These are phyloP conservation scores for Fusarium sp. DNA, from an alignment of 2,329 filamentous ascomycete genomes.

Conservation along the genomic window DNA sequence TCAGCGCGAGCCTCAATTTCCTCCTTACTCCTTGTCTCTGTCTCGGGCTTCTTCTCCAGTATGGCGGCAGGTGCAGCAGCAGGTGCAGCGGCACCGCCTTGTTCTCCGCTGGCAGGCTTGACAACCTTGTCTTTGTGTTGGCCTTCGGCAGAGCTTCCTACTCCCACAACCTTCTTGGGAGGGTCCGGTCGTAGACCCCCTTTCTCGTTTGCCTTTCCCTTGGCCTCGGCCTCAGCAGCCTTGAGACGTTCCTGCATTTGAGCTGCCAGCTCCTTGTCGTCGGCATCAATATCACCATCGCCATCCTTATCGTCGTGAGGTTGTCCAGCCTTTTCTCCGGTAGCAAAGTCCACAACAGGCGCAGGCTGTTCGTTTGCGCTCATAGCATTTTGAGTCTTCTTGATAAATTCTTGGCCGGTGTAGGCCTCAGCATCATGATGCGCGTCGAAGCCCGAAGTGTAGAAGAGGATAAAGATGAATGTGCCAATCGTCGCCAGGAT, in stretches of 20 bases:
- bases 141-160: conserved; percentile 70
- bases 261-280: conserved; percentile 65
- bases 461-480: conserved; percentile 80
- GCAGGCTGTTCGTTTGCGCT: conserved; percentile 56
- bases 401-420: conserved; percentile 70
- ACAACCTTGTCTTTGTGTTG: conserved; percentile 61
- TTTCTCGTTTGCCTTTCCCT: conserved; percentile 78
- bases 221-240: conserved; percentile 78
- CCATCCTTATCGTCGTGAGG: conserved; percentile 65
- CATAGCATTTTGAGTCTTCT: conserved; percentile 71
- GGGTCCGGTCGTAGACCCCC: conserved; percentile 72
- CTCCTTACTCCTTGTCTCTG: conserved; percentile 70
- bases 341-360: conserved; percentile 59
- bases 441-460: conserved; percentile 73
- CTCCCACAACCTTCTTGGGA: conserved; percentile 71
- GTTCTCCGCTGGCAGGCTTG: conserved; percentile 52
- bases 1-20: conserved; percentile 78
- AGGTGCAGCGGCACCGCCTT: conserved; percentile 27
- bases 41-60: conserved; percentile 58
- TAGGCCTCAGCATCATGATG: conserved; percentile 62
- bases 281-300: conserved; percentile 70
- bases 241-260: conserved; percentile 74
- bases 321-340: conserved; percentile 57
- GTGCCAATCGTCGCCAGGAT: conserved; percentile 75
- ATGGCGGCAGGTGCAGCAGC: conserved; percentile 15